Evolutionary conservation across 2,329 filamentous ascomycete species (phyloP), one percentile per base, ranked within the genome.

Genomic region (Thelonectria blattea): DNA sequence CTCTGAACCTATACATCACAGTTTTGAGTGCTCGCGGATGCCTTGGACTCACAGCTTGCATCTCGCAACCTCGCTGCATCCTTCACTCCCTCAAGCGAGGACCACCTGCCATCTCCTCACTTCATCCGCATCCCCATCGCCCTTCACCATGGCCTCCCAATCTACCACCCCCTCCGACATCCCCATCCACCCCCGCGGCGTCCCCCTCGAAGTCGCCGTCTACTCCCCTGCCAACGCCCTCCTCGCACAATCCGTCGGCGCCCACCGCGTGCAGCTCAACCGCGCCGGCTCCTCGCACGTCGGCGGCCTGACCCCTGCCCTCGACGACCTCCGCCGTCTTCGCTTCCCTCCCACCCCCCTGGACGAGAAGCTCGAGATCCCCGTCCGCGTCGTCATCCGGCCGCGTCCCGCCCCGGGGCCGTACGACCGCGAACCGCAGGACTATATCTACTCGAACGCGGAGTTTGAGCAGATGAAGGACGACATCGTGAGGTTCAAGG

Each of bases 361-460:
- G 9, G 63, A 65, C 18, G 34, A 56, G 34, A 57, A 65, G 56
- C 59, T 74, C 24, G 52, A 71, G 11, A 72, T 80, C 24, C 78
- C 83, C 0, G 67, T 85, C 39, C 81, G 83, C 42, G 68, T 87
- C 68, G 85, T 85, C 81, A 83, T 87, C 62, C 81, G 85, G 9
- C 83, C 83, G 5, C 79, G 59, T 66, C 17, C 66, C 63, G 27
- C 18, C 41, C 2, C 22, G 43, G 39, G 46, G 60, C 27, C 30
- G 58, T 34, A 59, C 66, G 47, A 17, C 3, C 52, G 39, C n/a
- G 65, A 69, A 20, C 24, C 15, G 5, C 57, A 66, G 12, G 83
- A 86, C 65, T 85, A 86, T 60, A 53, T 83, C 53, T 87, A 87
- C 72, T 73, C 75, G 0, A 66, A 73, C 10, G 65, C 61, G 3